phyloP scores from a whole-genome alignment of 768 basidiomycete species.

The Phlegmacium glaucopus region DNA sequence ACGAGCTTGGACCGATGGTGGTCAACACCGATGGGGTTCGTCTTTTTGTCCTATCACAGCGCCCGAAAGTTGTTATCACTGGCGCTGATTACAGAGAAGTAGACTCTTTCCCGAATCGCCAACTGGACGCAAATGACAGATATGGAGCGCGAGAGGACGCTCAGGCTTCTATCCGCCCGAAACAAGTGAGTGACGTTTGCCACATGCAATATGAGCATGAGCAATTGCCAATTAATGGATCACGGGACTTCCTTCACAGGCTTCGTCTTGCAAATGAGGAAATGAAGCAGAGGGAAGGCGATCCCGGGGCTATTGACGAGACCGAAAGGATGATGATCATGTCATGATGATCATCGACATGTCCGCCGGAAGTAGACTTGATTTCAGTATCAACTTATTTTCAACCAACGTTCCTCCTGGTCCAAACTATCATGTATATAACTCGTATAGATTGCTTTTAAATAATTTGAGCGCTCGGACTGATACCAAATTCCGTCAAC shows the following conservation, averaged over 20 bases:
- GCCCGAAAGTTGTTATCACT: background rate
- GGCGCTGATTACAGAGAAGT: background rate
- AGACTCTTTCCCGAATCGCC: conserved; percentile 65
- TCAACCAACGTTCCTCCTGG: too few relatives aligned
- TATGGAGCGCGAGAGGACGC: conserved; percentile 52
- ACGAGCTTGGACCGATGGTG: conserved; percentile 63
- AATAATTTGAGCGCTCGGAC: too few relatives aligned
- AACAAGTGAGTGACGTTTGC: conserved; percentile 37
- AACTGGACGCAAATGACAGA: conserved; percentile 62
- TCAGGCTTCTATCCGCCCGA: conserved; percentile 49
- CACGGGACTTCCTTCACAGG: conserved; percentile 8
- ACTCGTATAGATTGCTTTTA: too few relatives aligned
- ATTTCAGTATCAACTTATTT: too few relatives aligned
- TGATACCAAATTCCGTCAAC: background rate
- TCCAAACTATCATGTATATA: too few relatives aligned
- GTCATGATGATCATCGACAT: conserved; percentile 3
- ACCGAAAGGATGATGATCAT: too few relatives aligned
- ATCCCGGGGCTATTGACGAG: background rate
- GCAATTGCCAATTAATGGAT: background rate
- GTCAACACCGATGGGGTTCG: conserved; percentile 65
- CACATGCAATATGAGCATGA: background rate
- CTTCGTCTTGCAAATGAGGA: conserved; percentile 29
- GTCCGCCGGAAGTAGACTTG: too few relatives aligned
- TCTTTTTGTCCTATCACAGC: conserved; percentile 5
- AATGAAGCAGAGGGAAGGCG: conserved; percentile 28